Conservation (phyloP, 2,329 filamentous ascomycete genomes). For the Cercospora sp. region DNA sequence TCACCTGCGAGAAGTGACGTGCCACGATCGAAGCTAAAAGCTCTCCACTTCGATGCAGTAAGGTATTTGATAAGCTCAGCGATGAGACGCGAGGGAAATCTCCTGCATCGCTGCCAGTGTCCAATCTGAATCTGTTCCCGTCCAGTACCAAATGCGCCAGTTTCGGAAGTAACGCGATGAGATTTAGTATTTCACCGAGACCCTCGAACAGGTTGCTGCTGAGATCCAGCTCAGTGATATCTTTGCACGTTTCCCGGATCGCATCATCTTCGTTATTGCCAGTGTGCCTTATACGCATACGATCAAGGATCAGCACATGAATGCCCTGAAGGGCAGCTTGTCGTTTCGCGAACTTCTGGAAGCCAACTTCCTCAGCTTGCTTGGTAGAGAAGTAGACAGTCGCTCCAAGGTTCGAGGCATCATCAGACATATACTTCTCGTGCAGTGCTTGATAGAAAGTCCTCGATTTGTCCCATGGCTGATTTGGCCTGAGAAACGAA, state of each 20-base stretch:
- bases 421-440: slow-evolving; percentile 72
- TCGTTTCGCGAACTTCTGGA: slow-evolving; percentile 83
- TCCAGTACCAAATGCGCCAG: slow-evolving; percentile 49
- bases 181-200: slow-evolving; percentile 65
- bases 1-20: slow-evolving; percentile 57
- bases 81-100: slow-evolving; percentile 18
- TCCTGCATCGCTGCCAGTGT: not conserved
- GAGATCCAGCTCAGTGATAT: slow-evolving; percentile 73
- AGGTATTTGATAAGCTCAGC: slow-evolving; percentile 52
- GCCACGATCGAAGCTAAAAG: slow-evolving; percentile 46
- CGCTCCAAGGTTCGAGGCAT: slow-evolving; percentile 40
- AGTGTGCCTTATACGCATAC: slow-evolving; percentile 58
- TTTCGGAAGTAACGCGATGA: slow-evolving; percentile 68
- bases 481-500: slow-evolving; percentile 81
- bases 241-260: slow-evolving; percentile 59
- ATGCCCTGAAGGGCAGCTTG: slow-evolving; percentile 77
- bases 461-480: slow-evolving; percentile 65
- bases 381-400: slow-evolving; percentile 75
- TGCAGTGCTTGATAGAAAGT: slow-evolving; percentile 78
- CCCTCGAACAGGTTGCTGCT: slow-evolving; percentile 77
- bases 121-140: slow-evolving; percentile 66
- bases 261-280: slow-evolving; percentile 37
- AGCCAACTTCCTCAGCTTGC: slow-evolving; percentile 88
- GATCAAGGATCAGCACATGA: slow-evolving; percentile 78
- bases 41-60: slow-evolving; percentile 44